phyloP scores from a whole-genome alignment of 345 rosid species.

The Tarenaya hassleriana region DNA sequence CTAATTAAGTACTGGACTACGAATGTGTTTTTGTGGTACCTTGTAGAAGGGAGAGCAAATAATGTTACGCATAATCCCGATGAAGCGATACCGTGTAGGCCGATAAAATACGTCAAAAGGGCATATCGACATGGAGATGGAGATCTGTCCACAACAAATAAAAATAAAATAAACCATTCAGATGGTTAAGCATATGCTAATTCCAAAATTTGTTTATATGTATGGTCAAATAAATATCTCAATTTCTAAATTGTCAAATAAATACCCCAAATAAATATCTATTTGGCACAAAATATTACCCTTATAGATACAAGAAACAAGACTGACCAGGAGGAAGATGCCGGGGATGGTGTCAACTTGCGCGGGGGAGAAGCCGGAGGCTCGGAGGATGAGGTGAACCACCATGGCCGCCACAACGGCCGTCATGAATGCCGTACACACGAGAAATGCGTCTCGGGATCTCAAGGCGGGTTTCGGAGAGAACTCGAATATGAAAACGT shows the following conservation, averaged over 20 bases:
- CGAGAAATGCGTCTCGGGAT: constrained; percentile 77
- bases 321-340: constrained; percentile 59
- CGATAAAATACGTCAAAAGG: constrained; percentile 80
- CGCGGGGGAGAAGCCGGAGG: constrained; percentile 41
- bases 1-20: constrained; percentile 7
- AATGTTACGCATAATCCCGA: constrained; percentile 72
- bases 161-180: too few species aligned
- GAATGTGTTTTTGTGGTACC: constrained; percentile 28
- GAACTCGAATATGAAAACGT: constrained; percentile 79
- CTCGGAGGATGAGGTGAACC: constrained; percentile 66
- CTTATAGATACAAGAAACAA: background rate
- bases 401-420: constrained; percentile 79
- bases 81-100: constrained; percentile 75
- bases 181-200: too few species aligned
- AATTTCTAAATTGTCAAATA: too few species aligned
- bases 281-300: too few species aligned
- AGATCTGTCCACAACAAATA: constrained; percentile 35
- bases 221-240: too few species aligned
- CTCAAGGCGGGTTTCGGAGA: constrained; percentile 66
- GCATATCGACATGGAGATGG: constrained; percentile 49
- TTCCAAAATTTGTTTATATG: too few species aligned
- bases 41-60: constrained; percentile 78
- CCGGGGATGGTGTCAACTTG: constrained; percentile 85
- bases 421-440: constrained; percentile 88
- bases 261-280: too few species aligned